Percentiles rank a stretch among this genome's conserved stretches.
phyloP scores from a whole-genome alignment of 805 yeast genomes.

The Scheffersomyces amazonensis region DNA sequence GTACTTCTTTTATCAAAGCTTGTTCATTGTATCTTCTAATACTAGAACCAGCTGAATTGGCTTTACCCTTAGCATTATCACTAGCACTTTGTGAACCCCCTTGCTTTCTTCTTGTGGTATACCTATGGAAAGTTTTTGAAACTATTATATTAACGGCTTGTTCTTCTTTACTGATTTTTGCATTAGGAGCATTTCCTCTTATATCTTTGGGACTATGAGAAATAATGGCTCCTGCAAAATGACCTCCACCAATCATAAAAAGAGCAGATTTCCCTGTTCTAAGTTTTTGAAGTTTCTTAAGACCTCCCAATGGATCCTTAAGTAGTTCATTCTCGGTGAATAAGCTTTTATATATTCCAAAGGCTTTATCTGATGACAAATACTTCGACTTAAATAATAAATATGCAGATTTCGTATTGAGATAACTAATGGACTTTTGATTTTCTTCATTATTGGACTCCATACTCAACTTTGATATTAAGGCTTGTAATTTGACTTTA shows the following conservation, averaged over 20 bases:
- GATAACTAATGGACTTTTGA: conserved; percentile 43
- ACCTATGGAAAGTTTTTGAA: conserved; percentile 88
- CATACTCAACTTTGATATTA: conserved; percentile 19
- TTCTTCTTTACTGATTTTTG: conserved; percentile 47
- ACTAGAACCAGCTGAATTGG: conserved; percentile 92
- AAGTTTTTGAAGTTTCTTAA: conserved; percentile 21
- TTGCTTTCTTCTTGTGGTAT: conserved; percentile 94
- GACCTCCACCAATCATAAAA: conserved; percentile 96
- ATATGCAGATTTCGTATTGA: conserved; percentile 71
- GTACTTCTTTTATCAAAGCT: conserved; percentile 75
- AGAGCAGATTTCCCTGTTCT: conserved; percentile 59
- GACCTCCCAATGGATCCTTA: conserved; percentile 45
- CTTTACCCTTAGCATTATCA: conserved; percentile 91
- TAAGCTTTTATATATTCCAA: conserved; percentile 67
- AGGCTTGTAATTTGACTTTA: conserved; percentile 9
- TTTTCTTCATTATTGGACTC: conserved; percentile 21
- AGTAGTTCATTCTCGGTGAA: conserved; percentile 42
- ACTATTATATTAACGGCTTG: conserved; percentile 65
- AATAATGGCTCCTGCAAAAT: conserved; percentile 93
- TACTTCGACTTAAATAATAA: conserved; percentile 53
- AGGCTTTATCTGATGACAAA: conserved; percentile 45
- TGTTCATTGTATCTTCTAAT: conserved; percentile 88
- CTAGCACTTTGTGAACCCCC: conserved; percentile 96
- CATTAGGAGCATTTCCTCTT: conserved; percentile 50
- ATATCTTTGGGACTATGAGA: conserved; percentile 61